Conservation (phyloP, 1,139 yeast genomes). For the Williopsis jadinii region DNA sequence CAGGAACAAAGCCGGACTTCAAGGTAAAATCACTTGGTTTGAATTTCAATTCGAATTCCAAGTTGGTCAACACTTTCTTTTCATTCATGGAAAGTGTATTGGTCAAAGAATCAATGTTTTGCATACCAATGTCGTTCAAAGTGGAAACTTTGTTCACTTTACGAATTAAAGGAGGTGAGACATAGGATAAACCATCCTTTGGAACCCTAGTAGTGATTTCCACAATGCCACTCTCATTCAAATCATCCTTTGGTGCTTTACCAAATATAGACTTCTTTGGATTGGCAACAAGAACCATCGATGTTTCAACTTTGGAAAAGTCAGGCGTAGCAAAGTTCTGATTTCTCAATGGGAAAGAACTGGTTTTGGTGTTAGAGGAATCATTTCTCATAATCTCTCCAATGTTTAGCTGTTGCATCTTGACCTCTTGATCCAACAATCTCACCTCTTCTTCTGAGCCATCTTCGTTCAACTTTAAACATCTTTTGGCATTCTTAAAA, state of each 20-base stretch:
- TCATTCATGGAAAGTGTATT: constrained; percentile 14
- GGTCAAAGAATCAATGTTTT: constrained; percentile 16
- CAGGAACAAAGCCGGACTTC: constrained; percentile 8
- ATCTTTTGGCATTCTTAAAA: constrained; percentile 13
- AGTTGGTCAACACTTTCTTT: constrained; percentile 16
- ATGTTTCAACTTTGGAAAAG: constrained; percentile 13
- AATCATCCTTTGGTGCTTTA: neutral
- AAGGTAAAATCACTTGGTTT: constrained; percentile 13
- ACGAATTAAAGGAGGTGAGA: constrained; percentile 27
- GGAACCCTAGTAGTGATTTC: constrained; percentile 15
- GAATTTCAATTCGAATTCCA: constrained; percentile 22
- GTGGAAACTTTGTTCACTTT: constrained; percentile 25
- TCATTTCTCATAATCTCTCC: constrained; percentile 5
- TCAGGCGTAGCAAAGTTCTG: constrained; percentile 11
- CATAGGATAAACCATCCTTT: constrained; percentile 29
- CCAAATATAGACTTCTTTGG: constrained; percentile 2
- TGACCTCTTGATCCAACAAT: constrained; percentile 13
- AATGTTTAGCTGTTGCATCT: constrained; percentile 15
- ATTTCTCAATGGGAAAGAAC: constrained; percentile 20
- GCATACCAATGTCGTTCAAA: constrained; percentile 24
- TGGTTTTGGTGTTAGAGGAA: neutral
- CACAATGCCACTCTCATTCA: constrained; percentile 12
- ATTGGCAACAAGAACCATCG: constrained; percentile 6
- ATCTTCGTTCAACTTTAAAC: constrained; percentile 9
- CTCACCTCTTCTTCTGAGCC: constrained; percentile 15